Evolutionary conservation across 2,329 filamentous ascomycete species (phyloP).

Genomic region (Hypoxylon sp.): DNA sequence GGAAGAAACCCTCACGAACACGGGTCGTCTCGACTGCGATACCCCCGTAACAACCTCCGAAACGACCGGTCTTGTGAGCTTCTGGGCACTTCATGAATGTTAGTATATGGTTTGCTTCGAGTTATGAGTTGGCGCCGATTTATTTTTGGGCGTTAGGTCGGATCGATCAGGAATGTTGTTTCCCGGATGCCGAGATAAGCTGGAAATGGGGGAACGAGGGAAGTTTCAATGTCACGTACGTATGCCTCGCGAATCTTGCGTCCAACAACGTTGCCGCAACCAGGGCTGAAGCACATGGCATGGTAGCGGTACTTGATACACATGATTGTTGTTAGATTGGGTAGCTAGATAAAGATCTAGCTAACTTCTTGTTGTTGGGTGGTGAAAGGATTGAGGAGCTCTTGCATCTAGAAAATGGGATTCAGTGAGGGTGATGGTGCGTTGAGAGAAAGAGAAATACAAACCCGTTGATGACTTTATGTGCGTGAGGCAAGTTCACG

Average conservation of each 20-base stretch:
- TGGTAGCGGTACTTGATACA: not conserved
- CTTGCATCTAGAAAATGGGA: not conserved
- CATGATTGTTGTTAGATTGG: not conserved
- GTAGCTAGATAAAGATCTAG: not conserved
- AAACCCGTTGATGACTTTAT: not conserved
- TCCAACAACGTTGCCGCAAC: not conserved
- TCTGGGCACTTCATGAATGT: not conserved
- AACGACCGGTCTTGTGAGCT: not conserved
- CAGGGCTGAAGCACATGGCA: not conserved
- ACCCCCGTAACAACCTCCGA: not conserved
- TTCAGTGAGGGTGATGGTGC: not conserved
- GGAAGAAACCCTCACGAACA: not conserved
- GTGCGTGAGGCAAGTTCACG: slow-evolving; percentile 10
- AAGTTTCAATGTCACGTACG: not conserved
- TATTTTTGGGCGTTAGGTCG: not conserved
- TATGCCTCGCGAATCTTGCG: not conserved
- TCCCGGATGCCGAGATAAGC: not conserved
- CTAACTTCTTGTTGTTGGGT: not conserved
- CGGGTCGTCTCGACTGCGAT: not conserved
- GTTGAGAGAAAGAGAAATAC: not conserved
- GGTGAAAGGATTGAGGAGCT: too few species aligned
- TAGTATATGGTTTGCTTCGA: not conserved
- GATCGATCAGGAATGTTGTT: not conserved
- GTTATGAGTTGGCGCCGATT: not conserved
- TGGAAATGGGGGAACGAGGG: not conserved